Conservation (phyloP, 176 grass and related monocot species). For the Canna indica region DNA sequence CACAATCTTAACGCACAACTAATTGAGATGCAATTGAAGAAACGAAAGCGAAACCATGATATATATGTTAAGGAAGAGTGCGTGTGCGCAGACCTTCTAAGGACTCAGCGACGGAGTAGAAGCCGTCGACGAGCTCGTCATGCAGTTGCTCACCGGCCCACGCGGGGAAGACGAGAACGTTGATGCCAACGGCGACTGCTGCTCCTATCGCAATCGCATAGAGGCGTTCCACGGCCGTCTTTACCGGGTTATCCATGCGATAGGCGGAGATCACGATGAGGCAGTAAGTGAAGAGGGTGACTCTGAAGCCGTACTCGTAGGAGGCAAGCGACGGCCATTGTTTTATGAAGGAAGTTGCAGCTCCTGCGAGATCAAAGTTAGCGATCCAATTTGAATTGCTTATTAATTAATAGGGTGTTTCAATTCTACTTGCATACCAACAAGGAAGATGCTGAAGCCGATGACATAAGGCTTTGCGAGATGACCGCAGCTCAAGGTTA, state of each 20-base stretch:
- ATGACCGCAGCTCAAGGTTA: conserved; percentile 17
- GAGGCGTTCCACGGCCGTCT: conserved; percentile 28
- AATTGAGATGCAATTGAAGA: too few species aligned
- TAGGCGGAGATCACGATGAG: conserved; percentile 44
- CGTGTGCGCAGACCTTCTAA: conserved; percentile 26
- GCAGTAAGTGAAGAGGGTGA: conserved; percentile 53
- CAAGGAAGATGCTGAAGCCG: conserved; percentile 51
- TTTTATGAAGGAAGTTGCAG: conserved; percentile 49
- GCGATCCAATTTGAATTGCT: too few species aligned
- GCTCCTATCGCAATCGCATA: conserved; percentile 45
- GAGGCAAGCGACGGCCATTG: conserved; percentile 32
- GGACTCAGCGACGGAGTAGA: conserved; percentile 34
- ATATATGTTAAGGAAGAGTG: neutral
- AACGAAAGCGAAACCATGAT: too few species aligned
- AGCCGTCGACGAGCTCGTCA: conserved; percentile 38
- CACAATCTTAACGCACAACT: conserved; percentile 26
- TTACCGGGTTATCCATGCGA: conserved; percentile 20
- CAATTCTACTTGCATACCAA: conserved; percentile 33
- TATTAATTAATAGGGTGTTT: too few species aligned
- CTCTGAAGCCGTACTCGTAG: conserved; percentile 43
- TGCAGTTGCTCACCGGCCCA: conserved; percentile 65
- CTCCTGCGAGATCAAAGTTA: conserved; percentile 22
- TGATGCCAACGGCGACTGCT: conserved; percentile 29
- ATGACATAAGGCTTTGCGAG: conserved; percentile 30
- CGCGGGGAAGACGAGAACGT: conserved; percentile 37